Evolutionary conservation across 805 yeast species (phyloP), one percentile per base, ranked within the genome.

Genomic region (Novakomyces olei): DNA sequence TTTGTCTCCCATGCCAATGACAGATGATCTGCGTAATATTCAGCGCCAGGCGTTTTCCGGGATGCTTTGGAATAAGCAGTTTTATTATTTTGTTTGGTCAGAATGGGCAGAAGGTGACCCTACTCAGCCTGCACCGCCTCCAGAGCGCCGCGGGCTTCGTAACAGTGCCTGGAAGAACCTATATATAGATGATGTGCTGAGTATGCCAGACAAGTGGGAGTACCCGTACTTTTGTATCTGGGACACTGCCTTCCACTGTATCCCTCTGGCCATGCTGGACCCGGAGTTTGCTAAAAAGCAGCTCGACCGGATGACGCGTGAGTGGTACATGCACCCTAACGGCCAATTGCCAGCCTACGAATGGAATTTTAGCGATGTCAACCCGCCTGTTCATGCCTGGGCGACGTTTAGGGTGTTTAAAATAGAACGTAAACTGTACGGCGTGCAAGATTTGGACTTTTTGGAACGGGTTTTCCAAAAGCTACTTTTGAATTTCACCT

Each of bases 331-430:
- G 91, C 93, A 85, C 49, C 94, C 94, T 29, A 81, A 81, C 50
- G 95, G 95, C n/a, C 94, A 83, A 53, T 69, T 80, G 41, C 94
- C 95, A 0, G 93, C 94, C 9, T 81, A 81, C 51, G 95, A 81
- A 54, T 81, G 95, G 95, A 81, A 83, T 50, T 81, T 81, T 46
- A 61, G 76, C 39, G 95, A 81, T 51, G 92, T 83, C n/a, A 81
- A 81, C 49, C 95, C 95, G 1, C 95, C 95, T 0, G 95, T 81
- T 23, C 94, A 83, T 50, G 94, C 94, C 0, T 81, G 94, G 94
- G 73, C 94, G 1, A 72, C 83, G 9, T 81, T 70, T 50, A 64
- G 95, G 44, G 77, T 77, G 27, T 81, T 69, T 55, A 81, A 83
- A 53, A 67, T 80, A 43, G 94, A 83, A 53, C 60, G 88, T 41